These are phyloP conservation scores for Lanmaoa pseudosensibilis DNA, from an alignment of 768 basidiomycete species.

Conservation along the genomic window DNA sequence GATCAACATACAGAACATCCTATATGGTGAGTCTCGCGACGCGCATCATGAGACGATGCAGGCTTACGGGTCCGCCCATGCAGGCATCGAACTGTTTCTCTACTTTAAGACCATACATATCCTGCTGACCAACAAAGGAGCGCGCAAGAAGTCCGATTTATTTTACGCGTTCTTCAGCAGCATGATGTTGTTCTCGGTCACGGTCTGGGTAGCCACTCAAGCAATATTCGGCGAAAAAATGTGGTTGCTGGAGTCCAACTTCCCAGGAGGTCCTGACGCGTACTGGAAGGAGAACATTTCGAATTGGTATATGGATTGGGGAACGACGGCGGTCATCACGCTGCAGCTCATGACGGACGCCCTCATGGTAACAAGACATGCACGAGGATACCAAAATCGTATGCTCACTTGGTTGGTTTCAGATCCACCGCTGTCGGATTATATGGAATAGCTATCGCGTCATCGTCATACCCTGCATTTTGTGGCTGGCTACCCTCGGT, in stretches of 20 bases:
- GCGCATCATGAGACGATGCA: background rate
- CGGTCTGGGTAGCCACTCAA: slow-evolving; percentile 28
- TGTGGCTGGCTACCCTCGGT: slow-evolving; percentile 29
- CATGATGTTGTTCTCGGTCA: slow-evolving; percentile 28
- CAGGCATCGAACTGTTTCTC: slow-evolving; percentile 26
- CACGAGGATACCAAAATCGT: background rate
- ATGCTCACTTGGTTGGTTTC: slow-evolving; percentile 13
- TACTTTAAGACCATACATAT: slow-evolving; percentile 25
- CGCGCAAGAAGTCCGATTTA: slow-evolving; percentile 6
- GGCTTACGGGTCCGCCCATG: background rate
- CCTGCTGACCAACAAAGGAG: slow-evolving; percentile 3
- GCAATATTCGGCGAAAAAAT: slow-evolving; percentile 30
- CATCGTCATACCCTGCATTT: slow-evolving; percentile 14
- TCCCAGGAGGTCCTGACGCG: slow-evolving; percentile 35
- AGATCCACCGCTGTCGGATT: slow-evolving; percentile 42
- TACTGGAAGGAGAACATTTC: slow-evolving; percentile 30
- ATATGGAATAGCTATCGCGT: slow-evolving; percentile 29
- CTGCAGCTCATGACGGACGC: slow-evolving; percentile 39
- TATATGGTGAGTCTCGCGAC: slow-evolving; percentile 22
- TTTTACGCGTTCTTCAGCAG: slow-evolving; percentile 29
- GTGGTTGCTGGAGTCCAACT: slow-evolving; percentile 37
- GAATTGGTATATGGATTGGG: slow-evolving; percentile 31
- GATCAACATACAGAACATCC: slow-evolving; percentile 16
- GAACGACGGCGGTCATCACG: slow-evolving; percentile 23
- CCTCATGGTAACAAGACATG: slow-evolving; percentile 18